Evolutionary conservation across 2,329 filamentous ascomycete species (phyloP), one percentile per base, ranked within the genome.

Genomic region (Penicillium nordicum): DNA sequence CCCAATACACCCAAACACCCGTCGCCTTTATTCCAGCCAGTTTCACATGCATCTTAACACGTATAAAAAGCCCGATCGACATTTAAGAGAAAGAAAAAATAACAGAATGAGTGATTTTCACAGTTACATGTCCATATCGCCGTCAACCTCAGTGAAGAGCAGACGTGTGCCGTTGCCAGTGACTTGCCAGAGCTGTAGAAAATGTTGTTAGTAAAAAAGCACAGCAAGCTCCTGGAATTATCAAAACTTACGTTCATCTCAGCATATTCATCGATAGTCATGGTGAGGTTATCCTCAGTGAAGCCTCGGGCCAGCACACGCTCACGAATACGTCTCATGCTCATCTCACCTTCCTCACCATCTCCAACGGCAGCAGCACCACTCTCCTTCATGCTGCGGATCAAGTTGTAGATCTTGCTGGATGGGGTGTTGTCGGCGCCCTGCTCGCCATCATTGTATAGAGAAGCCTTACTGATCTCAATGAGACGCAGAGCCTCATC

Each of bases 271-370:
- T 96, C 88, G 71, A 99, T 81, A 21, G 92, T 88, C 64, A 84
- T 84, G 69, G 89, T 82, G 78, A 96, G 92, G 75, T 99, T 92
- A 74, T 97, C 91, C 63, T 92, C 88, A 0, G 93, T 99, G 75
- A 97, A 99, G 3, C 94, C 94, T 82, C 96, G 97, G 51, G 92
- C 94, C 67, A 97, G 82, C 30, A 99, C 92, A 63, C 94, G 80
- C 75, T 97, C 92, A 72, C 92, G 85, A 58, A 99, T 90, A 75
- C 91, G 89, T 64, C 89, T 84, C 79, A 99, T 83, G 74, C 88
- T 94, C 67, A 99, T 78, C 75, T 97, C 92, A 21, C 89, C 79
- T 29, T 82, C 81, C 51, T 80, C 79, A 34, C 90, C 91, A 45
- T 91, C 86, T 41, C 89, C 87, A 65, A 93, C 92, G 55, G 85